Base-by-base conservation (phyloP, 163 green algal species). In the Scenedesmus sp. region DNA sequence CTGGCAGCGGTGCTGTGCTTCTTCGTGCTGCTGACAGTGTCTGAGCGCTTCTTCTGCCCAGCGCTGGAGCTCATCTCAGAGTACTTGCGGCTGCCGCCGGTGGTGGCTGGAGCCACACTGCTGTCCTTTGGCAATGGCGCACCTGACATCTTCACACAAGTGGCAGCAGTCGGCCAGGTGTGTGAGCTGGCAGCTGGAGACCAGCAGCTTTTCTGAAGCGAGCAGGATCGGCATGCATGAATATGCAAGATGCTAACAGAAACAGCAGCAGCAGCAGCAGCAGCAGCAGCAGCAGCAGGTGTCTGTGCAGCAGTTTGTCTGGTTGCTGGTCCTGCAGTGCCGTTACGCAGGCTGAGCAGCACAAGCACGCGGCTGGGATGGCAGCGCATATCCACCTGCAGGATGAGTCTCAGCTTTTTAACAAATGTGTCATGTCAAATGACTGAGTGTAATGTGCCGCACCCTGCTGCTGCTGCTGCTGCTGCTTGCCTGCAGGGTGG, bases 121-220 rank as follows among this genome's bases (percentile, higher is more conserved):
- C 96, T 99, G 73, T 95, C 97, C 34, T 97, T 99, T 91, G 97
- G 97, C 60, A 98, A 98, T 82, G 97, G 97, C 52, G 97, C 97
- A 1, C 97, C 97, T 0, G 97, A 99, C 93, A 91, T 99, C 16
- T 99, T 99, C 95, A 98, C 97, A n/a, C 95, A 97, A 87, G 88
- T 99, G 6, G 97, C 97, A 3, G 96, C 97, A n/a, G 95, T 98
- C 46, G 90, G 90, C 3, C 74, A 92, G 93, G 95, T 96, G 88
- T 26, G 90, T 15, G 20, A 56, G 55, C 56, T 3, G n/a, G 52
- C 15, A 5, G 56, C 8, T 52, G 34, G n/a, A 81, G 62, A 52
- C 84, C 15, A 60, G 26, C 64, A 84, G 66, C 52, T 55, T 46
- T 46, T 46, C 34, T 1, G 34, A 46, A 46, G 34, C 0, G 64